phyloP scores from a whole-genome alignment of 495 filamentous ascomycete genomes.

The Annulohypoxylon moriforme region DNA sequence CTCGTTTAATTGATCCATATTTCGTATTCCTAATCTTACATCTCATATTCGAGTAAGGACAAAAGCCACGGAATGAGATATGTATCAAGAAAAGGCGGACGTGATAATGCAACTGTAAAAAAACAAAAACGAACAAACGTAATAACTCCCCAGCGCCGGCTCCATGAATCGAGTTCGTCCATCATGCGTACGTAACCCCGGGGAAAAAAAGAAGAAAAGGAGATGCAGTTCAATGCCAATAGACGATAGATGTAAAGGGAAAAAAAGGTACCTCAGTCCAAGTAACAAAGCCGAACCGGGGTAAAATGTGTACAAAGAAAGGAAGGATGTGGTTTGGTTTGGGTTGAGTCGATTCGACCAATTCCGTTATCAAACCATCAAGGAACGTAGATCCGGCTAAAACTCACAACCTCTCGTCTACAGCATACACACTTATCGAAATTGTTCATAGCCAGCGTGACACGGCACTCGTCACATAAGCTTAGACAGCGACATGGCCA shows the following conservation, averaged over 20 bases:
- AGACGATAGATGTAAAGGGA: conserved; percentile 2
- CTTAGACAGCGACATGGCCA: conserved; percentile 97
- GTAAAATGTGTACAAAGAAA: conserved; percentile 2
- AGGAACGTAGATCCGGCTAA: conserved; percentile 90
- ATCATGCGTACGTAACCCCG: conserved; percentile 9
- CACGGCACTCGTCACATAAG: conserved; percentile 92
- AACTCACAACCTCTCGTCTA: conserved; percentile 84
- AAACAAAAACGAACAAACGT: neutral
- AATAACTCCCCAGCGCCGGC: conserved; percentile 15
- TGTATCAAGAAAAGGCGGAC: neutral
- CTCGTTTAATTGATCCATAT: neutral
- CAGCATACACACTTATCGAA: conserved; percentile 96
- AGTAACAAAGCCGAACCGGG: neutral
- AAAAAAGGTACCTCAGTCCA: neutral
- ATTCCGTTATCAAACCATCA: conserved; percentile 48
- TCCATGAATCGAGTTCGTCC: conserved; percentile 12
- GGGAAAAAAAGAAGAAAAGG: neutral
- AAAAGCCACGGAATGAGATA: neutral
- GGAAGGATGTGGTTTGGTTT: neutral
- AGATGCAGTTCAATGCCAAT: conserved; percentile 3
- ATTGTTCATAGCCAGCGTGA: conserved; percentile 95
- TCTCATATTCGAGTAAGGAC: neutral
- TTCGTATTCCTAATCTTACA: neutral
- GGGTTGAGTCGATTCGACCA: neutral
- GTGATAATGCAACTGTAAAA: neutral